Percentiles rank a stretch among this genome's conserved stretches.
Evolutionary conservation across 225 moss, liverwort and hornwort genomes (phyloP).

Genomic region (Bryoerythrophyllum caledonicum): DNA sequence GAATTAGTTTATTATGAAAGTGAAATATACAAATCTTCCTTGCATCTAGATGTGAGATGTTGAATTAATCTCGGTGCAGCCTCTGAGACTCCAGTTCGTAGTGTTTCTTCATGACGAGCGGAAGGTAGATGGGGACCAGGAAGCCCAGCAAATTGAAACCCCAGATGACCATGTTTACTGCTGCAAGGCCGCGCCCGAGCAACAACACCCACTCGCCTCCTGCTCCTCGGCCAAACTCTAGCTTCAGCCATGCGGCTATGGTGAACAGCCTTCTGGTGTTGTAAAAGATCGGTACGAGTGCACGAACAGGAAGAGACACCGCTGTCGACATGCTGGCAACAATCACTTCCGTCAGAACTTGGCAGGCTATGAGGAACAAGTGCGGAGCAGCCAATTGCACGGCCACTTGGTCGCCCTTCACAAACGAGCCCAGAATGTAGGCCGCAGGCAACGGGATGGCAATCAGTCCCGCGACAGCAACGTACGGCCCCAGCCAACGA

Average conservation of each 20-base stretch:
- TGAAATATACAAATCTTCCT: neutral
- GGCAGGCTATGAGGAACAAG: slow-evolving; percentile 51
- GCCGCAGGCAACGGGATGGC: slow-evolving; percentile 31
- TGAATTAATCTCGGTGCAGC: slow-evolving; percentile 23
- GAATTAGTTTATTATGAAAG: neutral
- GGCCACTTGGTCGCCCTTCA: slow-evolving; percentile 52
- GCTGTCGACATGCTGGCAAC: neutral
- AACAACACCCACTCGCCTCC: slow-evolving; percentile 18
- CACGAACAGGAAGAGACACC: slow-evolving; percentile 45
- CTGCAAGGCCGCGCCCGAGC: slow-evolving; percentile 52
- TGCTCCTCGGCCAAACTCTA: slow-evolving; percentile 33
- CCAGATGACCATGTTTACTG: slow-evolving; percentile 53
- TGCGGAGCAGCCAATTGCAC: slow-evolving; percentile 47
- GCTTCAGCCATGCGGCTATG: slow-evolving; percentile 45
- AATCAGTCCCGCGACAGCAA: slow-evolving; percentile 34
- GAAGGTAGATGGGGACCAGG: slow-evolving; percentile 57
- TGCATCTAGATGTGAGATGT: neutral
- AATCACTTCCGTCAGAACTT: slow-evolving; percentile 50
- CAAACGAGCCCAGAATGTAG: slow-evolving; percentile 51
- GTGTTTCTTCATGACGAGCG: slow-evolving; percentile 44
- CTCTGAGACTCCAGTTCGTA: slow-evolving; percentile 34
- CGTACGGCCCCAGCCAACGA: slow-evolving; percentile 33
- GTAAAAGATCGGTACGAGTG: slow-evolving; percentile 56
- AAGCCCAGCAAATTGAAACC: slow-evolving; percentile 57
- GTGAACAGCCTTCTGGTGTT: slow-evolving; percentile 57